Percentiles rank a stretch among this genome's conserved stretches.
These are phyloP conservation scores for Neofusicoccum kwambonambiense DNA, from an alignment of 2,329 filamentous ascomycete genomes.

Conservation along the genomic window DNA sequence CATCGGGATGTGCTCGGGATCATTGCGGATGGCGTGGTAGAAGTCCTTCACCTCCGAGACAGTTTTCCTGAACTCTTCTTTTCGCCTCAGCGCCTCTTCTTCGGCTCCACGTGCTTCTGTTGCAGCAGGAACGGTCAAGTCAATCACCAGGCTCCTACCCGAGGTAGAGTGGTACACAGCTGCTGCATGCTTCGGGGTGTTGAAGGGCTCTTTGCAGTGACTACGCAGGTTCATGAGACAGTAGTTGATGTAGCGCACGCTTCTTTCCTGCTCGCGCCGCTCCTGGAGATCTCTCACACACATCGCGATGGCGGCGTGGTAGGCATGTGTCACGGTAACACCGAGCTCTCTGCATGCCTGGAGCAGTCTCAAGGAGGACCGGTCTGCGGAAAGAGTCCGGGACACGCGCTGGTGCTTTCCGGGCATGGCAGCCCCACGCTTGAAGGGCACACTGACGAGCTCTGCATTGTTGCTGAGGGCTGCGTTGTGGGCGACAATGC, in stretches of 20 bases:
- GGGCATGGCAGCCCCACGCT: slow-evolving; percentile 1
- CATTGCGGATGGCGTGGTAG: slow-evolving; percentile 13
- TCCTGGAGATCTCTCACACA: slow-evolving; percentile 16
- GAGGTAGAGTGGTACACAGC: slow-evolving; percentile 23
- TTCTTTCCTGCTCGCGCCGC: background rate
- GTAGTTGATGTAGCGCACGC: slow-evolving; percentile 20
- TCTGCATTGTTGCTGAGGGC: background rate
- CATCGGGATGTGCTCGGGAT: background rate
- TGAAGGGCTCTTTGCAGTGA: slow-evolving; percentile 17
- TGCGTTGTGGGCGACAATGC: background rate
- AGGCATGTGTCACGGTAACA: slow-evolving; percentile 21
- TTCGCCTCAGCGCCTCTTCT: background rate
- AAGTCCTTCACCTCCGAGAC: slow-evolving; percentile 12
- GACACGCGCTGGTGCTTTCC: slow-evolving; percentile 21
- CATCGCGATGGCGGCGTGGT: slow-evolving; percentile 20
- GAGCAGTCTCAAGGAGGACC: slow-evolving; percentile 14
- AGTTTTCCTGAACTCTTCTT: background rate
- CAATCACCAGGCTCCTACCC: slow-evolving; percentile 19
- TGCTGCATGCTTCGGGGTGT: slow-evolving; percentile 16
- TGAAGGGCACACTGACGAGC: slow-evolving; percentile 17
- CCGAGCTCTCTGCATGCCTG: slow-evolving; percentile 18
- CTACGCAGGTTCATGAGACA: slow-evolving; percentile 19
- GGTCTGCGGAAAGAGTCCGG: slow-evolving; percentile 11
- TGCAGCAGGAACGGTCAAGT: slow-evolving; percentile 15
- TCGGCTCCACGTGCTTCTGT: background rate